These are phyloP conservation scores for Letharia lupina DNA, from an alignment of 495 filamentous ascomycete genomes.

Conservation along the genomic window DNA sequence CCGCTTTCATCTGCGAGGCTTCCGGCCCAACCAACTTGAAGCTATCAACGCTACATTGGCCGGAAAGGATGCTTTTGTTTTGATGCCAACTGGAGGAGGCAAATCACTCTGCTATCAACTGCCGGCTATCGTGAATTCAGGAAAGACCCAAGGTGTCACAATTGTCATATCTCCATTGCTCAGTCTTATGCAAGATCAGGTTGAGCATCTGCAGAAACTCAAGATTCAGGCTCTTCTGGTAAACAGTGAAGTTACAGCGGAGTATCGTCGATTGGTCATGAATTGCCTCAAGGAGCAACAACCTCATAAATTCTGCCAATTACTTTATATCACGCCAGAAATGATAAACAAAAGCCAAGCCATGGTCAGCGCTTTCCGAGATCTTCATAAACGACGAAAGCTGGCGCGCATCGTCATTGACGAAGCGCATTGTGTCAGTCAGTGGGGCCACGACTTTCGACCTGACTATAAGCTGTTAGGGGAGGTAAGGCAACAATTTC, in stretches of 20 bases:
- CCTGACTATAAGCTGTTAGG: slow-evolving; percentile 91
- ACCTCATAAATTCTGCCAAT: slow-evolving; percentile 62
- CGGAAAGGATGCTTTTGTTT: slow-evolving; percentile 82
- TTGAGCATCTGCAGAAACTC: slow-evolving; percentile 63
- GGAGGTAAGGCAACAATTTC: slow-evolving; percentile 55
- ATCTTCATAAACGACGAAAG: slow-evolving; percentile 53
- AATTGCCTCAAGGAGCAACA: slow-evolving; percentile 47
- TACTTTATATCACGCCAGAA: slow-evolving; percentile 93
- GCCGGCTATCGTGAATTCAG: slow-evolving; percentile 73
- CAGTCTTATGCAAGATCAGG: slow-evolving; percentile 95
- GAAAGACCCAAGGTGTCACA: slow-evolving; percentile 76
- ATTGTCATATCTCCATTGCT: slow-evolving; percentile 90
- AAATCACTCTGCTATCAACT: slow-evolving; percentile 97
- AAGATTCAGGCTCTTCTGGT: slow-evolving; percentile 69
- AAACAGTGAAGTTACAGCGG: slow-evolving; percentile 59
- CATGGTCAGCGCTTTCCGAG: slow-evolving; percentile 52
- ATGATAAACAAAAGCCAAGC: slow-evolving; percentile 75
- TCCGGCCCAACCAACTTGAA: slow-evolving; percentile 86
- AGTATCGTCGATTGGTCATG: slow-evolving; percentile 52
- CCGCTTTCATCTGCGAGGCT: slow-evolving; percentile 73
- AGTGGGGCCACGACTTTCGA: slow-evolving; percentile 98
- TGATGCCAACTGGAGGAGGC: slow-evolving; percentile 97
- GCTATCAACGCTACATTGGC: slow-evolving; percentile 87
- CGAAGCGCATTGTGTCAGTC: slow-evolving; percentile 96
- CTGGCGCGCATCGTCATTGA: slow-evolving; percentile 93